Evolutionary conservation across 108 stramenopile species (phyloP).

Genomic region (Nitzschia sp.): DNA sequence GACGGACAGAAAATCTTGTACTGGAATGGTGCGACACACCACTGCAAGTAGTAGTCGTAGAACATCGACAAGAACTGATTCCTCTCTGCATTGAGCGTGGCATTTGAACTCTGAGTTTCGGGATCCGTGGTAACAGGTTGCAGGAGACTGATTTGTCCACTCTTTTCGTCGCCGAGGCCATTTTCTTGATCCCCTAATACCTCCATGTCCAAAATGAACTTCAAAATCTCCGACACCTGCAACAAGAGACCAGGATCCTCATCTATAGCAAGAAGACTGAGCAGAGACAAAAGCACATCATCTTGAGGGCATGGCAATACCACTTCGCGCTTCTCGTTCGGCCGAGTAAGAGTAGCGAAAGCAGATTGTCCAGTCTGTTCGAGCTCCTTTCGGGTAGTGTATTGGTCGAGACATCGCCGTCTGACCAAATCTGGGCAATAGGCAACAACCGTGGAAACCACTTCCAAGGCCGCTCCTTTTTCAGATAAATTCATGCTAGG

Average conservation of each 20-base stretch:
- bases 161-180: conserved; percentile 58
- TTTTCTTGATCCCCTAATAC: conserved; percentile 61
- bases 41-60: conserved; percentile 79
- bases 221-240: conserved; percentile 78
- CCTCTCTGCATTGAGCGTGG: conserved; percentile 46
- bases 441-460: conserved; percentile 69
- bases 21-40: conserved; percentile 82
- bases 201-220: conserved; percentile 83
- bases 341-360: conserved; percentile 49
- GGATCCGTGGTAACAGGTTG: conserved; percentile 30
- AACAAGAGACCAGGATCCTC: conserved; percentile 80
- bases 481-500: conserved; percentile 63
- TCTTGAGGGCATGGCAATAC: conserved; percentile 64
- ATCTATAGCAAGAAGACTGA: conserved; percentile 67
- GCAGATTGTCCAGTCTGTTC: conserved; percentile 1
- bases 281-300: conserved; percentile 70
- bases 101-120: conserved; percentile 15
- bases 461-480: conserved; percentile 74
- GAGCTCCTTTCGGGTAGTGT: conserved; percentile 20
- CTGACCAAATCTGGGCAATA: conserved; percentile 78
- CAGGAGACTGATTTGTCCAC: conserved; percentile 16
- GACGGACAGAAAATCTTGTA: conserved; percentile 63
- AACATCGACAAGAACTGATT: conserved; percentile 79
- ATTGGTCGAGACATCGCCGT: conserved; percentile 60
- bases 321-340: conserved; percentile 64